Base-by-base conservation (phyloP, 2,329 filamentous ascomycete species). In the Venturia nashicola region DNA sequence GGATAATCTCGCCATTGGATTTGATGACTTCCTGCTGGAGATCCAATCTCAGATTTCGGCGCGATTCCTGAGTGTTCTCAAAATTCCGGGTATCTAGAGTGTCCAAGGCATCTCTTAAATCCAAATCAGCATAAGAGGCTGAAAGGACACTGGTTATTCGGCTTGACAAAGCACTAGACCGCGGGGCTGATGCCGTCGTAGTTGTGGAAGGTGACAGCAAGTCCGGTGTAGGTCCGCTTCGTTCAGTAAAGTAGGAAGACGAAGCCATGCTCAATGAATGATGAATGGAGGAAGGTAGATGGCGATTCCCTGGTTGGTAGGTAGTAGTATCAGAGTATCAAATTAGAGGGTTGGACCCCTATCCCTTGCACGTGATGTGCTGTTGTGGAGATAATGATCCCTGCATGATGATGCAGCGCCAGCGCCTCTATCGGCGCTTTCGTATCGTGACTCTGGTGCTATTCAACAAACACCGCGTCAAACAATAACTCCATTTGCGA, bases 1-100 rank as follows among this genome's bases (percentile, higher is more conserved):
- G 81, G 65, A 97, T 85, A 67, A 97, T 89, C 67, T 90, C 85
- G 61, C 89, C 91, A 83, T 97, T 97, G 76, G 89, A 91, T 68
- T 93, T 85, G 64, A 97, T 92, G 44, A 97, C 89, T 72, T 97
- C 92, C 73, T 89, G 93, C 72, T 97, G 91, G 1, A 96, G 81
- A 72, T 95, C 86, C 0, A 96, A 76, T 18, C 92, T 86, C 18
- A 97, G 77, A 65, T 90, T 87, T 6, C 93, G 85, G 61, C 94
- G 83, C 2, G 86, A 88, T 68, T 92, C 89, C 11, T 89, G 82
- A 14, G 85, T 90, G 72, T 96, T 97, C 64, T 82, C 78, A 16
- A 91, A 74, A 0, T 82, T 81, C 43, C 89, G 83, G 61, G 84
- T 78, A 75, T 97, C 93, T 23, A 97, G 78, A 0, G 94, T 84